Base-by-base conservation (phyloP, 352 stramenopile species). In the Phytophthora fragariae region DNA sequence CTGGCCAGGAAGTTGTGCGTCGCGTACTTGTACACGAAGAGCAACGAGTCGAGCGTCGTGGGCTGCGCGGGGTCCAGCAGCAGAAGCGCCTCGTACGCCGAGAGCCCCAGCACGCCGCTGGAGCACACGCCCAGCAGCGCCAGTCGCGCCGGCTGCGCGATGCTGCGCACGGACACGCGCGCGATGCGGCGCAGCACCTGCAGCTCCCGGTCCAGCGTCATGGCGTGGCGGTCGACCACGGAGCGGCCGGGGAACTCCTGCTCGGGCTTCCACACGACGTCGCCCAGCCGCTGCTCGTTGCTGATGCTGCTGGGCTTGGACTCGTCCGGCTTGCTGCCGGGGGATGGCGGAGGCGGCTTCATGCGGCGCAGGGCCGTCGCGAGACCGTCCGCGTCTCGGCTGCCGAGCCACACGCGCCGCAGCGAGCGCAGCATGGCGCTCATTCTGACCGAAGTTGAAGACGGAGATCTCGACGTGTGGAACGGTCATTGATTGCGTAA, bases 1-100 rank as follows among this genome's bases (percentile, higher is more conserved):
- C 82, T 90, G 52, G 84, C 80, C 31, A 89, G 74, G 62, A 90
- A 88, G 62, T 92, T 90, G 62, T 90, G 77, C 24, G 75, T 72
- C 52, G 84, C 73, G 59, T 90, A 92, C 41, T 87, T 86, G 72
- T 73, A 81, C 52, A 83, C 79, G 66, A 92, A 92, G 29, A 68
- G 53, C 8, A 84, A 1, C 10, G 79, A 66, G 19, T 92, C 77
- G 0, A 44, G n/a, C 6, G 69, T 80, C 37, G 68, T 19, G 8
- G 71, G 60, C 5, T 72, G 78, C 44, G 61, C 41, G 1, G 78
- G 62, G 35, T 85, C 80, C 37, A 88, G 33, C 27, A 91, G 65
- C 35, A 91, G 33, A 57, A 78, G 66, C 24, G 77, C 80, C 27
- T 91, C 83, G 65, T 89, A 91, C 29, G 66, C 67, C 3, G 81